These are phyloP conservation scores for Ascoidea asiatica DNA, from an alignment of 805 yeast genomes.

Conservation along the genomic window DNA sequence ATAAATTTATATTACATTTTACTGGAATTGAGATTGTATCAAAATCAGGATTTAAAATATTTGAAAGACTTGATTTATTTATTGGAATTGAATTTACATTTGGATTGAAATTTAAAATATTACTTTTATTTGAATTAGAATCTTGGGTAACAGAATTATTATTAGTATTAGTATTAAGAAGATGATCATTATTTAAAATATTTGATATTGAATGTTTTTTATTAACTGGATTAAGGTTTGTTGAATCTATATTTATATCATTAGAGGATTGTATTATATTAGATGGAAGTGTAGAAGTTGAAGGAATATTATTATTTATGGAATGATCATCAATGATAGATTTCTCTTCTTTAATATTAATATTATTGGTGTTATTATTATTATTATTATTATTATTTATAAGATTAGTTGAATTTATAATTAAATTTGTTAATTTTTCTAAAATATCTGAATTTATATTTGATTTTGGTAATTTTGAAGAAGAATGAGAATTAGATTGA, in stretches of 20 bases:
- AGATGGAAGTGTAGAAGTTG: not conserved
- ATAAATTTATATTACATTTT: constrained; percentile 10
- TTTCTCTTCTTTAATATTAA: not conserved
- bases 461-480: not conserved
- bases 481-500: not conserved
- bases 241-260: too few relatives aligned
- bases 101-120: not conserved
- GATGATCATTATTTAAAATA: too few relatives aligned
- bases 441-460: not conserved
- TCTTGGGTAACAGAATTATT: not conserved
- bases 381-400: constrained; percentile 3
- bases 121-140: too few relatives aligned
- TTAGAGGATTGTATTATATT: too few relatives aligned
- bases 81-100: not conserved
- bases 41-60: not conserved
- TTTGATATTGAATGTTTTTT: constrained; percentile 1
- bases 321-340: not conserved
- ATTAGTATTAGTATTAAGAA: not conserved
- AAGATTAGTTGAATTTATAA: constrained; percentile 14
- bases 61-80: not conserved
- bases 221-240: not conserved
- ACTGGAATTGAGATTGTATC: not conserved
- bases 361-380: not conserved
- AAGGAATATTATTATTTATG: too few relatives aligned
- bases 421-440: constrained; percentile 17